phyloP scores from a whole-genome alignment of 768 basidiomycete genomes.

The Hygrocybe punicea region DNA sequence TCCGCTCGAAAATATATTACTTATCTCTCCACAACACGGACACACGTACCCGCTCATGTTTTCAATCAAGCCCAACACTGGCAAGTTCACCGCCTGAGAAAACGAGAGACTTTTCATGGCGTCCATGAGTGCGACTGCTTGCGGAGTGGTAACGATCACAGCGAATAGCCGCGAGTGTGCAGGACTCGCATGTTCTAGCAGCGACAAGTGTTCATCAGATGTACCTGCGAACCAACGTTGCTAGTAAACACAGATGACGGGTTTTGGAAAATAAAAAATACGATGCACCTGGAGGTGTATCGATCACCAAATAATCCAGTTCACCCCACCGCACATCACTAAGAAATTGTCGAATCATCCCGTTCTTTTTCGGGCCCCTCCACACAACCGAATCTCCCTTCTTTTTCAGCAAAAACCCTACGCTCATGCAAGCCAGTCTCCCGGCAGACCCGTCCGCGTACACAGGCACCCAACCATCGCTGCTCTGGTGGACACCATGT shows the following conservation, averaged over 20 bases:
- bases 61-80: slow-evolving; percentile 88
- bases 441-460: slow-evolving; percentile 80
- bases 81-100: slow-evolving; percentile 80
- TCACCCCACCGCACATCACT: slow-evolving; percentile 95
- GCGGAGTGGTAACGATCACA: slow-evolving; percentile 94
- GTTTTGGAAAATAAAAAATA: slow-evolving; percentile 9
- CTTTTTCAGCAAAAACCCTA: slow-evolving; percentile 89
- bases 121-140: slow-evolving; percentile 93
- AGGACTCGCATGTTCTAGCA: slow-evolving; percentile 90
- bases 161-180: slow-evolving; percentile 74
- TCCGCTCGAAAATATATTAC: slow-evolving; percentile 90
- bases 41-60: slow-evolving; percentile 99
- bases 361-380: slow-evolving; percentile 98
- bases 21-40: slow-evolving; percentile 94
- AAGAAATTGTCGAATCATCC: slow-evolving; percentile 95
- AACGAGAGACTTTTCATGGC: slow-evolving; percentile 96
- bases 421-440: slow-evolving; percentile 90
- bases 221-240: slow-evolving; percentile 60
- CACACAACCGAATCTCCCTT: slow-evolving; percentile 93
- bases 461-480: slow-evolving; percentile 96
- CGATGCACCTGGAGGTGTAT: slow-evolving; percentile 89
- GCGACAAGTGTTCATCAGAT: slow-evolving; percentile 95
- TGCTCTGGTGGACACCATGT: slow-evolving; percentile 86
- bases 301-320: slow-evolving; percentile 87
- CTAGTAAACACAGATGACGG: background rate